Percentiles rank a stretch among this genome's conserved stretches.
Conservation (phyloP, 495 filamentous ascomycete species). For the Aspergillus cavernicola region DNA sequence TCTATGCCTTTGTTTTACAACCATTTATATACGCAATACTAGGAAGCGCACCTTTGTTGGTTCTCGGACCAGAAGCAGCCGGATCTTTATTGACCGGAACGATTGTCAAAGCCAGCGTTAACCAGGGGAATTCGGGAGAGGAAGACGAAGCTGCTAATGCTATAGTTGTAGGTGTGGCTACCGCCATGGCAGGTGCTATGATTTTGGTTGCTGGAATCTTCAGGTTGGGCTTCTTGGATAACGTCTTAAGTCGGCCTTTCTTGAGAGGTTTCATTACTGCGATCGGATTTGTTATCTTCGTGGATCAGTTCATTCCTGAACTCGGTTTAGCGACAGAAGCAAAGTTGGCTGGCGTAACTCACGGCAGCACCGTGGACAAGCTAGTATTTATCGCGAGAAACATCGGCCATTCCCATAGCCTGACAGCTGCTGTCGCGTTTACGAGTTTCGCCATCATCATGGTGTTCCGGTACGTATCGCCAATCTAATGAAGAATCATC, state of each 20-base stretch:
- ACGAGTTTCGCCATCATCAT: slow-evolving; percentile 86
- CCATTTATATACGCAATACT: slow-evolving; percentile 87
- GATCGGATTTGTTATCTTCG: slow-evolving; percentile 91
- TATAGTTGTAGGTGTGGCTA: slow-evolving; percentile 81
- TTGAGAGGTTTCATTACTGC: slow-evolving; percentile 93
- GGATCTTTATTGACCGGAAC: slow-evolving; percentile 86
- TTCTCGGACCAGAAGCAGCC: slow-evolving; percentile 94
- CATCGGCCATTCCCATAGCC: slow-evolving; percentile 57
- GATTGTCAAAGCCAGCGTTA: slow-evolving; percentile 75
- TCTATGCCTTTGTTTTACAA: slow-evolving; percentile 91
- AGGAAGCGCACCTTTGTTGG: slow-evolving; percentile 85
- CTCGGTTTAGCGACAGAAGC: slow-evolving; percentile 69
- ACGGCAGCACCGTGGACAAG: slow-evolving; percentile 84
- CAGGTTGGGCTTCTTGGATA: slow-evolving; percentile 91
- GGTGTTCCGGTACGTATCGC: slow-evolving; percentile 60
- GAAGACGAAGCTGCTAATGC: slow-evolving; percentile 68
- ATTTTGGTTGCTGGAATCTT: slow-evolving; percentile 80
- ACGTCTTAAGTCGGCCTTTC: slow-evolving; percentile 88
- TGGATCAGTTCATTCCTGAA: slow-evolving; percentile 91
- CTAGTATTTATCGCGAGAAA: slow-evolving; percentile 72
- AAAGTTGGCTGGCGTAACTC: slow-evolving; percentile 55
- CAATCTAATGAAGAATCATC: background rate
- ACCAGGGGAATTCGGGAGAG: slow-evolving; percentile 63
- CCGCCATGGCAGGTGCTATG: slow-evolving; percentile 79
- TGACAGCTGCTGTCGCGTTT: slow-evolving; percentile 71